Evolutionary conservation across 805 yeast genomes (phyloP).

Genomic region (Pichia cephalocereana): DNA sequence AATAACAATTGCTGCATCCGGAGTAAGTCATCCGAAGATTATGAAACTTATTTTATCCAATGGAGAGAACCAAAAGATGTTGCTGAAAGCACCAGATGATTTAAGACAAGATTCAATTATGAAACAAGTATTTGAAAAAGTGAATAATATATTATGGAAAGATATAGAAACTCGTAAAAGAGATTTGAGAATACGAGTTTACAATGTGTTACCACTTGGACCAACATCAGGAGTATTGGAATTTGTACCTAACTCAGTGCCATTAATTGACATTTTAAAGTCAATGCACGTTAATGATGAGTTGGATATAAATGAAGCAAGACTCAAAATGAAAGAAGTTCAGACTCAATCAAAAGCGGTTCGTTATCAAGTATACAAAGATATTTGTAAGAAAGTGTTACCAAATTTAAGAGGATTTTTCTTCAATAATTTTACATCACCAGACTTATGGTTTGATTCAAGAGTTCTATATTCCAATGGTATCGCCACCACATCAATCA

Average conservation of each 20-base stretch:
- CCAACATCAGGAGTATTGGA: slow-evolving; percentile 84
- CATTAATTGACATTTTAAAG: slow-evolving; percentile 59
- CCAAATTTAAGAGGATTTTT: slow-evolving; percentile 73
- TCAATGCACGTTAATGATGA: slow-evolving; percentile 53
- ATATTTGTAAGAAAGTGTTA: slow-evolving; percentile 39
- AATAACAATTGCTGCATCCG: slow-evolving; percentile 64
- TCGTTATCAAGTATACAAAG: slow-evolving; percentile 36
- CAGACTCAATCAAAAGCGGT: slow-evolving; percentile 38
- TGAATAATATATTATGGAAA: slow-evolving; percentile 51
- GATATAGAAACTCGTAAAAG: slow-evolving; percentile 51
- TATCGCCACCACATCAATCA: slow-evolving; percentile 74
- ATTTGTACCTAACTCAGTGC: slow-evolving; percentile 69
- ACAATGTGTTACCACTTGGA: slow-evolving; percentile 84
- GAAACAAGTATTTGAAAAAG: slow-evolving; percentile 94
- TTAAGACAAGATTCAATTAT: slow-evolving; percentile 91
- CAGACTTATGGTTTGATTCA: slow-evolving; percentile 67
- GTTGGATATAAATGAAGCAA: slow-evolving; percentile 45
- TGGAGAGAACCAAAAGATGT: slow-evolving; percentile 50
- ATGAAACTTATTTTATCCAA: slow-evolving; percentile 42
- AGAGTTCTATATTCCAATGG: slow-evolving; percentile 64
- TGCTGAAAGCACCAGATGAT: slow-evolving; percentile 86
- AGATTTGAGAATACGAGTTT: slow-evolving; percentile 63
- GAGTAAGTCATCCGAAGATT: slow-evolving; percentile 84
- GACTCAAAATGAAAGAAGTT: slow-evolving; percentile 51
- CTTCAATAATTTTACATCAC: slow-evolving; percentile 51